Conservation (phyloP, 176 grass and related monocot species). For the Puya raimondii region DNA sequence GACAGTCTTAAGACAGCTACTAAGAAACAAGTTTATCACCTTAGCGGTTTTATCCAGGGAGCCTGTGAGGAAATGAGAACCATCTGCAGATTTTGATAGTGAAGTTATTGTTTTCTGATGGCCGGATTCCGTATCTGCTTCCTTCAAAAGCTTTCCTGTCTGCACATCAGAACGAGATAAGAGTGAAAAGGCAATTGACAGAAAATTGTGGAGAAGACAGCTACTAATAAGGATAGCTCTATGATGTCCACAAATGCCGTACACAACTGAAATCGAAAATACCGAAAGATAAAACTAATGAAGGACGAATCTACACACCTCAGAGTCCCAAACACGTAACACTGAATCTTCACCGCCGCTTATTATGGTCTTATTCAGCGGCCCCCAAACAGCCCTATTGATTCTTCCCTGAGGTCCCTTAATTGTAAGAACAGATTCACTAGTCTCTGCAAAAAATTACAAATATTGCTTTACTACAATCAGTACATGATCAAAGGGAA, state of each 20-base stretch:
- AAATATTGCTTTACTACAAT: background rate
- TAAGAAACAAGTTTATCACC: conserved; percentile 29
- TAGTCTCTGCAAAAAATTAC: conserved; percentile 54
- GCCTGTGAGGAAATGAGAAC: conserved; percentile 67
- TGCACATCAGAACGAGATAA: conserved; percentile 18
- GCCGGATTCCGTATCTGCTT: conserved; percentile 64
- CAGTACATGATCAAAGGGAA: background rate
- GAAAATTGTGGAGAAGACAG: no score
- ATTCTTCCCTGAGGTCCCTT: conserved; percentile 76
- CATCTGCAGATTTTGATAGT: conserved; percentile 55
- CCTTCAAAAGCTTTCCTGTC: conserved; percentile 67
- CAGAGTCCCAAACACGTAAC: conserved; percentile 78
- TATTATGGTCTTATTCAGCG: conserved; percentile 82
- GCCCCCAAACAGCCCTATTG: conserved; percentile 88
- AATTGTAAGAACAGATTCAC: conserved; percentile 57
- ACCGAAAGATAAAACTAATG: background rate
- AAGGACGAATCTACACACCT: conserved; percentile 31
- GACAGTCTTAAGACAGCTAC: background rate
- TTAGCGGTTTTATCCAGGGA: conserved; percentile 79
- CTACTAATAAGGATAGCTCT: no score
- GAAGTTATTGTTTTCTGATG: conserved; percentile 67
- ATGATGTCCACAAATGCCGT: background rate
- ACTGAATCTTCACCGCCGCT: conserved; percentile 77
- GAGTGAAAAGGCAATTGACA: conserved; percentile 13
- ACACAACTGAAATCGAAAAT: background rate